phyloP scores from a whole-genome alignment of 1,284 basidiomycete species.

The Trichosporon asahii region DNA sequence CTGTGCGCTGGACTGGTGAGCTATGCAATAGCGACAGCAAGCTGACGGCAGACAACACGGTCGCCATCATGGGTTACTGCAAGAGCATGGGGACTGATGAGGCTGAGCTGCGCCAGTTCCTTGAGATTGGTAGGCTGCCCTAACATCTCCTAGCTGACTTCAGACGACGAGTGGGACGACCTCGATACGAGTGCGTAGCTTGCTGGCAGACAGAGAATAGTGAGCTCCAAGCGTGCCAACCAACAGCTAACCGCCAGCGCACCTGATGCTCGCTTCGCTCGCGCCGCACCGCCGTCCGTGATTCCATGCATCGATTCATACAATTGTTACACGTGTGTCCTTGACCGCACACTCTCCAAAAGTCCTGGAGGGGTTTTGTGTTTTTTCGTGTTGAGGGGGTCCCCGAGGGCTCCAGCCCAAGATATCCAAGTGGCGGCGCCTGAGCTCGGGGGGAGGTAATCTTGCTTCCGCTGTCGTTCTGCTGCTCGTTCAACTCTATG shows the following conservation, averaged over 20 bases:
- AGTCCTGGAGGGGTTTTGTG: conserved; percentile 1
- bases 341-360: conserved; percentile 8
- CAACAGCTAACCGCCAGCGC: no score
- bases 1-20: conserved; percentile 77
- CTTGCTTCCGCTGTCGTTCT: background rate
- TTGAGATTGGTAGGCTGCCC: conserved; percentile 38
- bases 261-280: background rate
- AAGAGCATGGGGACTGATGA: conserved; percentile 20
- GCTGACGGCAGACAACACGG: conserved; percentile 38
- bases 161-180: conserved; percentile 31
- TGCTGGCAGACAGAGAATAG: background rate
- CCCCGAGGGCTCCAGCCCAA: background rate
- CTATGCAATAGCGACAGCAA: background rate
- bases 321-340: conserved; percentile 19
- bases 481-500: conserved; percentile 5
- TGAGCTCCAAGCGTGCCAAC: no score
- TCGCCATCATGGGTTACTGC: conserved; percentile 29
- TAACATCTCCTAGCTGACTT: background rate
- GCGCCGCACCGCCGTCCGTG: background rate
- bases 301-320: conserved; percentile 24
- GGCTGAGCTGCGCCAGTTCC: conserved; percentile 25
- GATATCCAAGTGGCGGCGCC: background rate
- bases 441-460: background rate
- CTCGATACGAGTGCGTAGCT: conserved; percentile 15
- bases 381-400: background rate